Evolutionary conservation across 345 rosid species (phyloP), one percentile per base, ranked within the genome.

Genomic region (Microcos paniculata): DNA sequence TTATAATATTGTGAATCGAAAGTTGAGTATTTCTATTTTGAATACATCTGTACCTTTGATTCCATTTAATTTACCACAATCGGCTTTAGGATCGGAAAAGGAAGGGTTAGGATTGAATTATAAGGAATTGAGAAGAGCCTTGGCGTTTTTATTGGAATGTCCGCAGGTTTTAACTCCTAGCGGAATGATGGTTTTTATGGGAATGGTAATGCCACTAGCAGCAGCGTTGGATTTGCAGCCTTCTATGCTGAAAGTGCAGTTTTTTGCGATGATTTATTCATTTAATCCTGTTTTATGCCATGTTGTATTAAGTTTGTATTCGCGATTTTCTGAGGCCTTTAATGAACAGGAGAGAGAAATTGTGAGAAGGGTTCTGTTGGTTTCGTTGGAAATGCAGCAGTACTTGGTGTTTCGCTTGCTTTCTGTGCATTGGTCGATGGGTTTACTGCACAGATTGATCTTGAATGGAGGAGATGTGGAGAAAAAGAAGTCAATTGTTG

Each of bases 241-340:
- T 0, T 96, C 99, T 10, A 90, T 93, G 96, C 70, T 96, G 85
- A 96, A 87, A 83, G 97, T 96, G 59, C 97, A 96, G 85, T 92
- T 96, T 78, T 88, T 89, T 61, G 90, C 94, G 72, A 87, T 93
- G 96, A 86, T 96, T 74, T 89, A 88, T 87, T 90, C 96, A 0
- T 91, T 86, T 83, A 87, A 93, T 88, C 97, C 96, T 3, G 49
- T 92, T 79, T 77, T 91, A 31, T 88, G 91, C 78, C 99, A 92
- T 86, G 84, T 82, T 74, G 93, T 92, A 70, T 80, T 96, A 73
- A 78, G 81, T 67, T 81, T 96, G 91, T 90, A 87, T 81, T 78
- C 82, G 52, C 83, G 77, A 57, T 92, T 89, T 75, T 53, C 82
- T 24, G 96, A 95, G 83, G 88, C 91, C 0, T 92, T 96, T 75